Evolutionary conservation across 2,329 filamentous ascomycete genomes (phyloP).

Genomic region (Arthrobotrys pseudoclavata): DNA sequence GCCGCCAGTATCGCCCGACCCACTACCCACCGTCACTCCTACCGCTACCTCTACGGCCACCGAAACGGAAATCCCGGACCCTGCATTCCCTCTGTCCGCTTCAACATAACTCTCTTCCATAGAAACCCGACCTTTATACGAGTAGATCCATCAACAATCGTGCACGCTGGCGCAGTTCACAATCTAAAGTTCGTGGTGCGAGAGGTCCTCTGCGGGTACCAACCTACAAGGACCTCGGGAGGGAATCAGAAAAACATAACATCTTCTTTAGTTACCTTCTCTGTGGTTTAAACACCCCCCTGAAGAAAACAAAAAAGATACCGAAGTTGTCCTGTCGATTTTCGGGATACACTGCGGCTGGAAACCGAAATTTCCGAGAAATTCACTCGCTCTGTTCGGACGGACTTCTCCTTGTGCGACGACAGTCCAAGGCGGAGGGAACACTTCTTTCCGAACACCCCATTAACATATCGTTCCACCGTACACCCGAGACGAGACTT

Average conservation of each 20-base stretch:
- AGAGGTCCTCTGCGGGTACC: conserved; percentile 60
- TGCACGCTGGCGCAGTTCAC: conserved; percentile 57
- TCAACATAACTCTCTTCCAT: conserved; percentile 31
- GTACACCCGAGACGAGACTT: conserved; percentile 51
- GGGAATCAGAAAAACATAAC: conserved; percentile 28
- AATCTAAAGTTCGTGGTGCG: conserved; percentile 59
- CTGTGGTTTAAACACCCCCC: no score
- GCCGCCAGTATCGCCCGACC: conserved; percentile 46
- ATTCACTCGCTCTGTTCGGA: conserved; percentile 34
- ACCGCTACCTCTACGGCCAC: conserved; percentile 2
- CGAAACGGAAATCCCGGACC: conserved; percentile 23
- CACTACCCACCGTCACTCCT: conserved; percentile 12
- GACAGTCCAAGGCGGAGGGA: conserved; percentile 2
- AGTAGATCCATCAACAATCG: conserved; percentile 39
- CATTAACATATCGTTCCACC: conserved; percentile 24
- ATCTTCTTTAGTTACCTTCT: conserved; percentile 21
- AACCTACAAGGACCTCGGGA: conserved; percentile 61
- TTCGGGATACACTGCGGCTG: conserved; percentile 30
- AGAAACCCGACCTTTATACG: conserved; percentile 39
- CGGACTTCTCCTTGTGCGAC: conserved; percentile 50
- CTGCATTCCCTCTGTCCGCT: conserved; percentile 38
- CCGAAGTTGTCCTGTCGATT: background rate
- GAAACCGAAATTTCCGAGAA: conserved; percentile 35
- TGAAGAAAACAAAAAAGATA: background rate
- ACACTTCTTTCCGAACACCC: conserved; percentile 25